Base-by-base conservation (phyloP, 1,139 yeast species). In the Torulaspora pretoriensis region DNA sequence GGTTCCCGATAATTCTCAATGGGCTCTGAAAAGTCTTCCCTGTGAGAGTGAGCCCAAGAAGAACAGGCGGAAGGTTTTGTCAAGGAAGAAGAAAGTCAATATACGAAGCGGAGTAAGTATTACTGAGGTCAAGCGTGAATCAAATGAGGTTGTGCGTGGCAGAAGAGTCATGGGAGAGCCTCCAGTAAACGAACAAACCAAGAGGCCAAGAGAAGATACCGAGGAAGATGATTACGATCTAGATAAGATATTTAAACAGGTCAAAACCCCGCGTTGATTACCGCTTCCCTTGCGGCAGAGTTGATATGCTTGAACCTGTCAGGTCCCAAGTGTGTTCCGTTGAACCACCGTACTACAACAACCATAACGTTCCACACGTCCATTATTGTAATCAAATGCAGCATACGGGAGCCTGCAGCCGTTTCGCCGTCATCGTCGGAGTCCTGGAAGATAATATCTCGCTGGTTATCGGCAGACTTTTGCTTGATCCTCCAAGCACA, bases 401-500 rank as follows among this genome's bases (percentile, higher is more conserved):
- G 67, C 70, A 90, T 69, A 48, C 97, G 70, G 4, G 94, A 81
- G 4, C 99, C 98, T 0, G 98, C 96, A 0, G 97, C 98, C 0
- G 95, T 76, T 61, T 92, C 99, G 3, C 98, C 98, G 61, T 92
- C 98, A 61, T 94, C 98, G 58, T 92, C 97, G 59, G 86, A 88
- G 59, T 92, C 97, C 56, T 86, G 92, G 47, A 72, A 75, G 37
- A 75, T 72, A 0, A 80, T 74, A n/a, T 52, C 54, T 22, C 49
- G 45, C 22, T 46, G 33, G 24, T 43, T 31, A 24, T 38, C 43
- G 0, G 80, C 82, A 26, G 74, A 70, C 9, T 64, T 66, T 22
- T 55, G 55, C 49, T 72, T 72, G 2, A 90, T 83, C 51, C 97
- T 69, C 83, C 92, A 90, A 0, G 96, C 90, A 22, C 81, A 78